Evolutionary conservation across 768 basidiomycete species (phyloP), one percentile per base, ranked within the genome.

Genomic region (Podaxis mareebaensis): DNA sequence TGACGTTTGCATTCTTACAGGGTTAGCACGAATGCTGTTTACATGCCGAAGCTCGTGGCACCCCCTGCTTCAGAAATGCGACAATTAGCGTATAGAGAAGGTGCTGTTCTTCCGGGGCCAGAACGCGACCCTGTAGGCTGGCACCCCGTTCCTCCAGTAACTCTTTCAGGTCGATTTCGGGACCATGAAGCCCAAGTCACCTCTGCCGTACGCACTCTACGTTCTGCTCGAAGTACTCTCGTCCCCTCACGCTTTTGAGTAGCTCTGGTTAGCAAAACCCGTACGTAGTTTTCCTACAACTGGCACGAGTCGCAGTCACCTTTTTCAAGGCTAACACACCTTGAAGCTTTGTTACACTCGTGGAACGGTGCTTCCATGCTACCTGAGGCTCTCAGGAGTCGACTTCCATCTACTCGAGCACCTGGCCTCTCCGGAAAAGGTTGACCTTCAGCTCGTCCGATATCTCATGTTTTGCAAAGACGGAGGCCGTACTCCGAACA

Each of bases 211-310:
- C 12, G 67, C 61, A 12, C n/a, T 28, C 24, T 44, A 28, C 33
- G 22, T 55, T 60, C 17, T 24, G 36, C 5, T 53, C 61, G 42
- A 38, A 38, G 20, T n/a, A 39, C 22, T 4, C 5, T 48, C 4
- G 39, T 48, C 11, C 42, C n/a, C 40, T 58, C n/a, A 49, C 44
- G 7, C 51, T 39, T 36, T 44, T 22, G 28, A 48, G 4, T 53
- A 73, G 71, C 64, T 74, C 22, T 72, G 66, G n/a, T 58, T 73
- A 17, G 72, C 72, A 2, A 65, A 61, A 6, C 73, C 73, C 7
- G 72, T 73, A 51, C 20, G 65, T 60, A 36, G 28, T 28, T 28
- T 28, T 28, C 28, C 28, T 6, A 28, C 28, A 4, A 28, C 28
- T 28, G 28, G 28, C 40, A 20, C 8, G 15, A 2, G 7, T n/a